Conservation (phyloP, 345 rosid genomes). For the Murraya paniculata region DNA sequence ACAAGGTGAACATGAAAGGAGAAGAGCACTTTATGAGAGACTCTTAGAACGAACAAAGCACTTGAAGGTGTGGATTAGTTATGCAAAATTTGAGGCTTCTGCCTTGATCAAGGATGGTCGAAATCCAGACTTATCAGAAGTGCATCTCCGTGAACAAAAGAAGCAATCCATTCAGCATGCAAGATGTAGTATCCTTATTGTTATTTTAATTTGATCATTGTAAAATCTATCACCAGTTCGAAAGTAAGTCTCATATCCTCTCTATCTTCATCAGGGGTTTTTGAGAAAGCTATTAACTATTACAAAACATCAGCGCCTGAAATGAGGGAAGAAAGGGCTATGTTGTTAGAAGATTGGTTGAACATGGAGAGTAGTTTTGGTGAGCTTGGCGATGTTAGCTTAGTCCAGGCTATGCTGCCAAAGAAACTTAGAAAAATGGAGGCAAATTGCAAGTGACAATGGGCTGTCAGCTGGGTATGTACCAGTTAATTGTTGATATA, state of each 20-base stretch:
- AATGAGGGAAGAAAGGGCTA: constrained; percentile 80
- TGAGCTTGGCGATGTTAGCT: constrained; percentile 58
- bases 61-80: constrained; percentile 91
- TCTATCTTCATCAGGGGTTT: constrained; percentile 40
- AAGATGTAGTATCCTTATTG: constrained; percentile 48
- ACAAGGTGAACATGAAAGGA: constrained; percentile 68
- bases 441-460: constrained; percentile 54
- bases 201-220: neutral
- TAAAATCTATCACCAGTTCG: neutral
- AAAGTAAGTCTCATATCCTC: neutral
- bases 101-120: constrained; percentile 37
- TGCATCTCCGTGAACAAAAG: constrained; percentile 34
- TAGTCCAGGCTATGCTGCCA: constrained; percentile 69
- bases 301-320: constrained; percentile 74
- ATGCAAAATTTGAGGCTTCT: constrained; percentile 85
- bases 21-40: constrained; percentile 66
- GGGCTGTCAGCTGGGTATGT: constrained; percentile 66
- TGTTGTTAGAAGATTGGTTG: constrained; percentile 87
- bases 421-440: constrained; percentile 86
- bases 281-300: constrained; percentile 69
- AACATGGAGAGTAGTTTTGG: constrained; percentile 67
- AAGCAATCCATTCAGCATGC: constrained; percentile 48
- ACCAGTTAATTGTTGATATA: neutral
- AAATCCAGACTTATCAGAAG: constrained; percentile 32
- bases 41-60: constrained; percentile 82